These are phyloP conservation scores for Suillus weaverae DNA, from an alignment of 768 basidiomycete species.

Conservation along the genomic window DNA sequence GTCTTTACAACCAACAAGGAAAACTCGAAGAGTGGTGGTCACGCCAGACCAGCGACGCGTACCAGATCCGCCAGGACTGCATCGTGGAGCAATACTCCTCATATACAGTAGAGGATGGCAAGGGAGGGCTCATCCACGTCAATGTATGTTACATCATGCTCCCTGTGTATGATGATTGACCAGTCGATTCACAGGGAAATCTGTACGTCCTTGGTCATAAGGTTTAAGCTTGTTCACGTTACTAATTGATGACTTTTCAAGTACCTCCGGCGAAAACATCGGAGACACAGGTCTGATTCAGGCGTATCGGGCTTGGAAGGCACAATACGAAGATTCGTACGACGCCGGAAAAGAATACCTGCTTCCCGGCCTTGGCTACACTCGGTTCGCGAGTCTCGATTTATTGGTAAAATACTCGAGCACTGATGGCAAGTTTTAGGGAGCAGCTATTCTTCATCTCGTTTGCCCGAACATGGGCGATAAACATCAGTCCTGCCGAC, in stretches of 20 bases:
- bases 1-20: conserved; percentile 88
- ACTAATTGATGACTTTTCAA: conserved; percentile 30
- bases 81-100: conserved; percentile 91
- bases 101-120: conserved; percentile 83
- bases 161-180: neutral
- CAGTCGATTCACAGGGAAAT: conserved; percentile 54
- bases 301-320: conserved; percentile 90
- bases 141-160: conserved; percentile 54
- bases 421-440: conserved; percentile 36
- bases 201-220: conserved; percentile 45
- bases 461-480: conserved; percentile 86
- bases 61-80: conserved; percentile 81
- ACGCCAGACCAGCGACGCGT: conserved; percentile 79
- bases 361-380: conserved; percentile 79
- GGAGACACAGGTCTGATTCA: conserved; percentile 85
- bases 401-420: neutral
- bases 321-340: conserved; percentile 61
- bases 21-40: conserved; percentile 94
- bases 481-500: conserved; percentile 74
- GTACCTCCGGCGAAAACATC: conserved; percentile 91
- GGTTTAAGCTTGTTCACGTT: neutral
- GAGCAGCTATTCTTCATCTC: conserved; percentile 96
- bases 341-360: conserved; percentile 64
- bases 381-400: conserved; percentile 46
- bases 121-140: conserved; percentile 80